Evolutionary conservation across 164 flowering plant species (phyloP).

Genomic region (Taxillus chinensis): DNA sequence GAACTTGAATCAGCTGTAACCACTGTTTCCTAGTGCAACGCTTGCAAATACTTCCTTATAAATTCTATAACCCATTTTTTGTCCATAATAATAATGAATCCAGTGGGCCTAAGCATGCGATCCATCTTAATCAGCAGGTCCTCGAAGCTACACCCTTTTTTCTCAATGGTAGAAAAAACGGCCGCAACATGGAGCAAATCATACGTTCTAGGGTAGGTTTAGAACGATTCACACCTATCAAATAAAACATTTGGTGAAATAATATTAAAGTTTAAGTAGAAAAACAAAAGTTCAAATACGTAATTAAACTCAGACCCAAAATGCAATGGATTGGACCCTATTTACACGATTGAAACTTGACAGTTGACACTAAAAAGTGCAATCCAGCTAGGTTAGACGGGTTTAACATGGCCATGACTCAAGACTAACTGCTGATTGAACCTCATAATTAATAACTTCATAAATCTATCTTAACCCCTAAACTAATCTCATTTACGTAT

Average conservation of each 20-base stretch:
- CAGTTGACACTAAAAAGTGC: too few relatives aligned
- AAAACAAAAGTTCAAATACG: conserved; percentile 2
- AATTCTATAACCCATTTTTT: conserved; percentile 47
- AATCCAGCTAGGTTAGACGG: too few relatives aligned
- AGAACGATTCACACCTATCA: conserved; percentile 81
- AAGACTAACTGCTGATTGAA: too few relatives aligned
- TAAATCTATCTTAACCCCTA: too few relatives aligned
- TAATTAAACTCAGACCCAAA: conserved; percentile 1
- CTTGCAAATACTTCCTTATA: conserved; percentile 48
- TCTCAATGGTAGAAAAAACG: conserved; percentile 59
- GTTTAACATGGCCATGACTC: too few relatives aligned
- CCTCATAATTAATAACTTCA: too few relatives aligned
- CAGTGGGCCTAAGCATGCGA: conserved; percentile 72
- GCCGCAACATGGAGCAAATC: conserved; percentile 85
- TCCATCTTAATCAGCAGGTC: conserved; percentile 76
- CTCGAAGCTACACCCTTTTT: conserved; percentile 65
- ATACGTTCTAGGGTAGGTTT: conserved; percentile 77
- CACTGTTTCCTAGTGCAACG: conserved; percentile 72
- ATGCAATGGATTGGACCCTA: too few relatives aligned
- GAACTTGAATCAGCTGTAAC: conserved; percentile 24
- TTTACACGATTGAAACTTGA: too few relatives aligned
- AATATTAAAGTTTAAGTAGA: neutral
- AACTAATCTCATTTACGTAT: too few relatives aligned
- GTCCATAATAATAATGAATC: conserved; percentile 65
- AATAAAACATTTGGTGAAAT: neutral